A percentile compares a stretch with the other conserved stretches of the same genome.
phyloP scores from a whole-genome alignment of 177 flowering plant genomes.

The Telopea speciosissima region DNA sequence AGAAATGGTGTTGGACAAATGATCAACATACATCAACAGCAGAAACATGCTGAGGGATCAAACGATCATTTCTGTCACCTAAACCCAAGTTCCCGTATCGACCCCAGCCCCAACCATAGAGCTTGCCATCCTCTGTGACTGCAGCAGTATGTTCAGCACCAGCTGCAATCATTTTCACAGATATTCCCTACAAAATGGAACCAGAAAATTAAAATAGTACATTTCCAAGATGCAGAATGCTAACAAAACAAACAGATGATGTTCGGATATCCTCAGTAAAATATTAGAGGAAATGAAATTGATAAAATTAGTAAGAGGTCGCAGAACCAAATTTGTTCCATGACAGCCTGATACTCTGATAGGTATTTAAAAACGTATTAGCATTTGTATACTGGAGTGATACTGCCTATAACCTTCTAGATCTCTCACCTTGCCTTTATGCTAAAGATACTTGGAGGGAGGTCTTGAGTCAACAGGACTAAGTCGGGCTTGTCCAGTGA shows the following conservation, averaged over 20 bases:
- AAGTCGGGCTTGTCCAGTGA: too few species aligned
- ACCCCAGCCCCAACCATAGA: slow-evolving; percentile 99
- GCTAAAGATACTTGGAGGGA: too few species aligned
- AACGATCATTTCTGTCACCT: slow-evolving; percentile 91
- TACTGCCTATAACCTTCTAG: neutral
- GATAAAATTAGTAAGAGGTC: neutral
- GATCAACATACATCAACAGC: slow-evolving; percentile 46
- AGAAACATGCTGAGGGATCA: slow-evolving; percentile 74
- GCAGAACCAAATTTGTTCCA: neutral
- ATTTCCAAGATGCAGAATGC: neutral
- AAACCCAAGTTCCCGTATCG: slow-evolving; percentile 95
- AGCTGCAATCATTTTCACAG: slow-evolving; percentile 95
- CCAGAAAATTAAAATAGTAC: neutral
- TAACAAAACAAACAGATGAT: neutral
- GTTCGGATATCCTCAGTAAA: neutral
- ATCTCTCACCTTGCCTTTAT: neutral
- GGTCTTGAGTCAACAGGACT: too few species aligned
- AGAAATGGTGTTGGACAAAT: neutral
- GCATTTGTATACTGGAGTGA: neutral
- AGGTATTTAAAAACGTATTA: neutral
- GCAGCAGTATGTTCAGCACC: slow-evolving; percentile 99
- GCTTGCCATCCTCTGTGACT: slow-evolving; percentile 85
- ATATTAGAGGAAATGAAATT: neutral
- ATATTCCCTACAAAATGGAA: slow-evolving; percentile 46
- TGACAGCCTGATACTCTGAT: too few species aligned